Base-by-base conservation (phyloP, 306 rosid species). In the Oxytropis ochrocephala region DNA sequence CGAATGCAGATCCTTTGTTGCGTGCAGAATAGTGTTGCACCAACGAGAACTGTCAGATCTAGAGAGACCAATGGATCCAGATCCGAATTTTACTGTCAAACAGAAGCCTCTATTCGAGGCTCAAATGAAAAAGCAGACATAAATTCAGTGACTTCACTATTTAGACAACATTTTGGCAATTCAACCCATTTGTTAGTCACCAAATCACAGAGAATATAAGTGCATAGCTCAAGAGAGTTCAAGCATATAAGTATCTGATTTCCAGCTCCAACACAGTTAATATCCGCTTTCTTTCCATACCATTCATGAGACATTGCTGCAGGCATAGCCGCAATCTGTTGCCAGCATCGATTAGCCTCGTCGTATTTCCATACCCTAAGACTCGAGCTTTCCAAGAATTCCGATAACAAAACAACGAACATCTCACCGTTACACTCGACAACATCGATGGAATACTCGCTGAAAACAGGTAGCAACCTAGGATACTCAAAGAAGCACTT, bases 71-170 rank as follows among this genome's bases (percentile, higher is more conserved):
- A 4, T 1, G 29, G 29, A 24, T 24, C 29, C 3, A 24, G 29
- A 24, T 24, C 29, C 29, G 3, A 24, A 24, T 2, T 67, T 51
- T 10, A 44, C n/a, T n/a, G 35, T 87, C 81, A 89, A 4, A 88
- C 81, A 63, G 78, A 74, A 69, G 90, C 97, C 81, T 94, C 98
- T 47, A 94, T 90, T 80, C 98, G 82, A 1, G 98, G 98, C 85
- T 94, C 89, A 51, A 94, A 87, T 13, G 97, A 83, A 75, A 90
- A 86, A 14, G 97, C 94, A 72, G 97, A 90, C 97, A 88, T 84
- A 74, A 94, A 94, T 78, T 90, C 92, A 8, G 84, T 49, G 65
- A 85, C 83, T 79, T 82, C 84, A 36, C 98, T 97, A 64, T 85
- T 79, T 7, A 85, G 63, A 76, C 71, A 76, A 73, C 97, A 90